Conservation (phyloP, 306 rosid species). For the Trichosanthes truncata region DNA sequence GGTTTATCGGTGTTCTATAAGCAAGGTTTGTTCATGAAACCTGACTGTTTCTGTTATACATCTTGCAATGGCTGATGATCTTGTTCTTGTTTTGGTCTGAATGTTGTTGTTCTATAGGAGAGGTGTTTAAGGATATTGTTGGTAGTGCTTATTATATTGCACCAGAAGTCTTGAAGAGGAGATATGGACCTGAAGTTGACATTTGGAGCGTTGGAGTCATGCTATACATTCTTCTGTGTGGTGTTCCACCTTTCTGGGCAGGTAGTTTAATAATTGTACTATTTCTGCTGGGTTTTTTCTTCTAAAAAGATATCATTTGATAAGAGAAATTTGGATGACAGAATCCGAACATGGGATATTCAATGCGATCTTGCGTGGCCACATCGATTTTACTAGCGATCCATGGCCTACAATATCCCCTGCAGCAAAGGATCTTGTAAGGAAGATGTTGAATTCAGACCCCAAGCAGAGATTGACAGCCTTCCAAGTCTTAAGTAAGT, state of each 20-base stretch:
- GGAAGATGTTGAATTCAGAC: constrained; percentile 81
- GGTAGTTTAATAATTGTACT: constrained; percentile 24
- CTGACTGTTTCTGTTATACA: not conserved
- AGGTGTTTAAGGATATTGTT: constrained; percentile 69
- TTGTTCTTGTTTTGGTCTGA: not conserved
- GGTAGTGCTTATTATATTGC: constrained; percentile 97
- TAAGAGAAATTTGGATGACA: constrained; percentile 21
- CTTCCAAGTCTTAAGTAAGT: constrained; percentile 76
- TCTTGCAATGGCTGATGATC: not conserved
- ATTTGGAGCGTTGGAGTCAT: constrained; percentile 98
- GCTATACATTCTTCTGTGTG: constrained; percentile 78
- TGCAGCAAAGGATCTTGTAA: constrained; percentile 86
- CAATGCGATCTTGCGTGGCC: constrained; percentile 72
- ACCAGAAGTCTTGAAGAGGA: constrained; percentile 88
- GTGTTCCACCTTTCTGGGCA: constrained; percentile 98
- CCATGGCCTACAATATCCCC: constrained; percentile 91
- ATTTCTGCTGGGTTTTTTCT: not conserved
- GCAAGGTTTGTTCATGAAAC: constrained; percentile 51
- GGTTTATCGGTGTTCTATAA: constrained; percentile 89
- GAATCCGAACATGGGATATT: constrained; percentile 96
- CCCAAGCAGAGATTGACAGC: constrained; percentile 82
- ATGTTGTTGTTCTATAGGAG: constrained; percentile 38
- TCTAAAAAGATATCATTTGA: not conserved
- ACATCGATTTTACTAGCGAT: constrained; percentile 70
- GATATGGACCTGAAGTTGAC: constrained; percentile 91